Evolutionary conservation across 83 land plant species (phyloP), one percentile per base, ranked within the genome.

Genomic region (Picea engelmannii): DNA sequence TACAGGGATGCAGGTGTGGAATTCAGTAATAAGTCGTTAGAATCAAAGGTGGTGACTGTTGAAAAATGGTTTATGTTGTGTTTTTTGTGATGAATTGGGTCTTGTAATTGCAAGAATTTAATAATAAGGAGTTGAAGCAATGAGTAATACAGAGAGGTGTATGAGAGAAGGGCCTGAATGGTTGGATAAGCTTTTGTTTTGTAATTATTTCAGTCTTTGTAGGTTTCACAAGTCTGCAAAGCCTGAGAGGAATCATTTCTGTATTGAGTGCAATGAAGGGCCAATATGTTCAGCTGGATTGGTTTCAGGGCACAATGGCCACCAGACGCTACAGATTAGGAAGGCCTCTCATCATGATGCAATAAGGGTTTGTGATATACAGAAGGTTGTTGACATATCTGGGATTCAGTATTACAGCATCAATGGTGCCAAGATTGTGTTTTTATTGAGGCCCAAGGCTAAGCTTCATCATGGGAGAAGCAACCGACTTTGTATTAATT

Each of bases 301-400:
- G 73, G 71, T 24, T 17, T 38, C 71, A n/a, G 23, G 31, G 1
- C 87, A 85, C 24, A 18, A 24, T 20, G 66, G 38, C n/a, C 87
- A 85, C 49, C 68, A 80, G 31, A 82, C 84, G 2, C 76, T 85
- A 47, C 87, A 85, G 70, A 71, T 85, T 16, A 71, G 87, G 7
- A 85, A 61, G 58, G 84, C 84, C 4, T 85, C 87, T 12, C 84
- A 82, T 49, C 78, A 66, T 35, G 87, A 85, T 66, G 83, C 86
- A 20, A 40, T 85, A 27, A 65, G 80, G 5, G 87, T 85, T 6
- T 15, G 35, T 9, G 80, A 85, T 61, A 40, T 85, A 21, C 58
- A 76, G 21, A 76, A 78, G 75, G 20, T 81, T 4, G 21, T 78
- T 20, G 87, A 82, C 23, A 83, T 85, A 2, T 85, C 87, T 49